phyloP scores from a whole-genome alignment of 352 stramenopile species.

The Globisporangium recalcitrans region DNA sequence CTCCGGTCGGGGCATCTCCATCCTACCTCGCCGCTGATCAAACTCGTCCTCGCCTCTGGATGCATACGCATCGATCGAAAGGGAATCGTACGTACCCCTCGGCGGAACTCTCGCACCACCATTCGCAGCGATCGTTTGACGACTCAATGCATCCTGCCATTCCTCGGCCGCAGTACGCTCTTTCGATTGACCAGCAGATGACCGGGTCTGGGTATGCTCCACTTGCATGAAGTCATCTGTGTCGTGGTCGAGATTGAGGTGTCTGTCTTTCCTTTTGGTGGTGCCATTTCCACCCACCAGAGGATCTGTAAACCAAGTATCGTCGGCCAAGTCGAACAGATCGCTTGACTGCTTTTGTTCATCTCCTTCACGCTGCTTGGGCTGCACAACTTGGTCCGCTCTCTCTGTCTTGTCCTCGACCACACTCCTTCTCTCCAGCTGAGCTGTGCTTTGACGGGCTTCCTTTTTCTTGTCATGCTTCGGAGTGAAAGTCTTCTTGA shows the following conservation, averaged over 20 bases:
- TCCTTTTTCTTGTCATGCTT: slow-evolving; percentile 14
- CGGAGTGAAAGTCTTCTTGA: slow-evolving; percentile 17
- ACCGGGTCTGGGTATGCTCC: background rate
- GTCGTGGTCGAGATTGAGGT: background rate
- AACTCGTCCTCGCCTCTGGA: slow-evolving; percentile 2
- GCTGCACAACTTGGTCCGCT: too few species aligned
- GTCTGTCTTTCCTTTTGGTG: background rate
- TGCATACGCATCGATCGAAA: slow-evolving; percentile 13
- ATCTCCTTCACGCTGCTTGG: slow-evolving; percentile 1
- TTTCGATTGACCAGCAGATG: background rate
- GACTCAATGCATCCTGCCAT: background rate
- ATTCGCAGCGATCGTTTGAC: slow-evolving; percentile 1
- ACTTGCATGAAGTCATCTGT: background rate
- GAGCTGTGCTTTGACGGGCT: background rate
- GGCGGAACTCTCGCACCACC: background rate
- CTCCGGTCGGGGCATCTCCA: slow-evolving; percentile 15
- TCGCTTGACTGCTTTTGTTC: slow-evolving; percentile 3
- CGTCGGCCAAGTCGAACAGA: slow-evolving; percentile 48
- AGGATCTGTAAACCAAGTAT: slow-evolving; percentile 62
- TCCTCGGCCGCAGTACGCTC: slow-evolving; percentile 5
- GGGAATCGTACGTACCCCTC: background rate
- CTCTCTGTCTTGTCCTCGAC: background rate
- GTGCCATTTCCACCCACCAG: background rate
- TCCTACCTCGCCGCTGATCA: background rate
- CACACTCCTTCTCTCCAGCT: background rate